A percentile compares a stretch with the other conserved stretches of the same genome.
These are phyloP conservation scores for Globisporangium uncinulatum DNA, from an alignment of 352 stramenopile species.

Conservation along the genomic window DNA sequence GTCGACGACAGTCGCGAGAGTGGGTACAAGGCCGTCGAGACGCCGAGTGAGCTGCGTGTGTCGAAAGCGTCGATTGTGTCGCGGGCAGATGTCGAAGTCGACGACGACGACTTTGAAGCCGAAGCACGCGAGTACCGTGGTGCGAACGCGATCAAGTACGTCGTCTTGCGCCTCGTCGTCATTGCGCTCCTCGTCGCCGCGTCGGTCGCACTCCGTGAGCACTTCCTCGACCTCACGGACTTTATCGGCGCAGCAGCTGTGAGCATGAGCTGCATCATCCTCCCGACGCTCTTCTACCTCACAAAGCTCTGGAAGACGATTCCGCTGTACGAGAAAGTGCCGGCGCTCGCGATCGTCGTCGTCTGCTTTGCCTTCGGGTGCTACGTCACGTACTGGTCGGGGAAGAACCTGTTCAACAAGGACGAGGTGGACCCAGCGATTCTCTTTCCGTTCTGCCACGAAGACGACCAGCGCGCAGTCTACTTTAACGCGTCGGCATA, in stretches of 20 bases:
- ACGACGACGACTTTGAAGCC: too few relatives aligned
- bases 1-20: too few relatives aligned
- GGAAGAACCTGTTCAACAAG: constrained; percentile 19
- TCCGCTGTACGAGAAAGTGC: too few relatives aligned
- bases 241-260: constrained; percentile 42
- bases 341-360: too few relatives aligned
- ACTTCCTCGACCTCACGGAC: constrained; percentile 34
- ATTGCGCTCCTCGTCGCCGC: constrained; percentile 27
- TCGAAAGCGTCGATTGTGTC: too few relatives aligned
- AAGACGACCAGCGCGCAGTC: constrained; percentile 8
- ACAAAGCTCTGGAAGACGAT: too few relatives aligned
- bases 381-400: constrained; percentile 19
- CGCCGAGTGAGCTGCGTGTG: too few relatives aligned
- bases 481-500: constrained; percentile 22
- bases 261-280: constrained; percentile 40
- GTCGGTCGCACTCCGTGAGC: constrained; percentile 37
- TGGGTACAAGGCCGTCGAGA: too few relatives aligned
- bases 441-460: constrained; percentile 16
- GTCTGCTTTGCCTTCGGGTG: too few relatives aligned
- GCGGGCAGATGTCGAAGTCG: too few relatives aligned
- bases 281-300: too few relatives aligned
- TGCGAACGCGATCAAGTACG: constrained; percentile 24
- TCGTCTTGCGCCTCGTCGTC: constrained; percentile 27
- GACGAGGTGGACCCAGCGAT: constrained; percentile 6
- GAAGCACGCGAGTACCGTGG: too few relatives aligned